These are phyloP conservation scores for Gastrolobium villosum DNA, from an alignment of 306 rosid species.

Conservation along the genomic window DNA sequence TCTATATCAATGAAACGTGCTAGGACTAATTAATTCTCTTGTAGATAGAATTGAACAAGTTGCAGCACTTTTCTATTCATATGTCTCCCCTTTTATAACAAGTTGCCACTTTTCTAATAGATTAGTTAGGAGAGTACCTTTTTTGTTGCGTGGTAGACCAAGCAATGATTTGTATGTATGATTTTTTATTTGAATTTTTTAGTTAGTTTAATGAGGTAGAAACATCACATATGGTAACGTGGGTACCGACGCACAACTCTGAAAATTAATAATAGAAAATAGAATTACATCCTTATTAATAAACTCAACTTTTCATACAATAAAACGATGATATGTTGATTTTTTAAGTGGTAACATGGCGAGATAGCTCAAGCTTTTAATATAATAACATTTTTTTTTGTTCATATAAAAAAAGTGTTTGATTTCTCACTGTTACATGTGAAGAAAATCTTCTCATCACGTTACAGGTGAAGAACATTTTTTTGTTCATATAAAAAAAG, in stretches of 20 bases:
- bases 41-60: slow-evolving; percentile 22
- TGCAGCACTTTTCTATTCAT: slow-evolving; percentile 35
- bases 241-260: neutral
- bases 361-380: neutral
- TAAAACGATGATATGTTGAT: neutral
- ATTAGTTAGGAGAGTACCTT: neutral
- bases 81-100: slow-evolving; percentile 32
- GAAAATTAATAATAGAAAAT: neutral
- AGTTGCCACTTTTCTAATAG: slow-evolving; percentile 31
- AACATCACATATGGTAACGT: no score
- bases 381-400: neutral
- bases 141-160: neutral
- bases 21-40: neutral
- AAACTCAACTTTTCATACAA: neutral
- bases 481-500: neutral
- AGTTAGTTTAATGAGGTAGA: neutral
- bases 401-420: neutral
- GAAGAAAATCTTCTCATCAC: no score
- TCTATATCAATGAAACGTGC: neutral
- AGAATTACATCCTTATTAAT: neutral
- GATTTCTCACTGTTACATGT: no score
- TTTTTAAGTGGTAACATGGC: neutral
- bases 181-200: neutral
- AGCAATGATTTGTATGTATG: neutral
- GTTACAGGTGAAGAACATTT: no score